These are phyloP conservation scores for Rhodosporidiobolus odoratus DNA, from an alignment of 768 basidiomycete species.

Conservation along the genomic window DNA sequence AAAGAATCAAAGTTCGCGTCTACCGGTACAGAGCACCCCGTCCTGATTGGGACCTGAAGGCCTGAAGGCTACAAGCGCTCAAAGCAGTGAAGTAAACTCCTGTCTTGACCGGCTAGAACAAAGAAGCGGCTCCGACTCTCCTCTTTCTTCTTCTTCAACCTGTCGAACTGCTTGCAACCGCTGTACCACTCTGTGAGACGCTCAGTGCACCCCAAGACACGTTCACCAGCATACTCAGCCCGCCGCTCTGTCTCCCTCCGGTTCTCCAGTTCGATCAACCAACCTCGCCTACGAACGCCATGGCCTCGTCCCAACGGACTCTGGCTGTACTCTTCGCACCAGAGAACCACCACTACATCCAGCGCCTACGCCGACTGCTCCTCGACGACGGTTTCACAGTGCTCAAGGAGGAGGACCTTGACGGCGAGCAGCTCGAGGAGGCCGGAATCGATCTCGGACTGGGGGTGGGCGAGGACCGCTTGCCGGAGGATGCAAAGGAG, in stretches of 20 bases:
- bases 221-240: background rate
- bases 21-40: no score
- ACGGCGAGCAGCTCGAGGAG: conserved; percentile 23
- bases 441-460: conserved; percentile 22
- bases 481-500: background rate
- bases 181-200: no score
- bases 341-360: background rate
- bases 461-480: background rate
- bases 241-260: background rate
- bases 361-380: background rate
- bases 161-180: no score
- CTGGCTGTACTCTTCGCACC: conserved; percentile 16
- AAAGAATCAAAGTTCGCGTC: no score
- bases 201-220: no score
- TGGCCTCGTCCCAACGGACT: conserved; percentile 10
- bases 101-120: no score
- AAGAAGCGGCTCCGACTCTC: no score
- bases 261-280: background rate
- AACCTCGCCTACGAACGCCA: no score
- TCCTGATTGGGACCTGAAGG: no score
- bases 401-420: background rate
- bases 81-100: no score
- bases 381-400: conserved; percentile 1
- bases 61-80: no score
- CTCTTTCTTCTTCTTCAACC: no score